Conservation (phyloP, 2,329 filamentous ascomycete genomes). For the Neonectria punicea region DNA sequence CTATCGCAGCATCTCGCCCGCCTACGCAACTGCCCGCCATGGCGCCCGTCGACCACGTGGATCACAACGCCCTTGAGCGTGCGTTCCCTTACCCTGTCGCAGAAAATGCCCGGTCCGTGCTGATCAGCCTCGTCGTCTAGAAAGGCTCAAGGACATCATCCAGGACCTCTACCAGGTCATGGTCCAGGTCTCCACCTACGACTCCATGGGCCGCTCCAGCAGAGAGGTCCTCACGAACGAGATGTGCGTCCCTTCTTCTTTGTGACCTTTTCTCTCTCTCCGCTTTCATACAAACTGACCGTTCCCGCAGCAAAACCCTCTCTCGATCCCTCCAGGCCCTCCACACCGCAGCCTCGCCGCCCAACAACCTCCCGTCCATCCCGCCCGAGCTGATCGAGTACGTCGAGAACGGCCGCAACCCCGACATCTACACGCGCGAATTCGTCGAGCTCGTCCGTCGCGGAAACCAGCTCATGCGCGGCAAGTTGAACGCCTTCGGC, state of each 20-base stretch:
- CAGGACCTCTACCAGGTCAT: slow-evolving; percentile 72
- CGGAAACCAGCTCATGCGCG: slow-evolving; percentile 73
- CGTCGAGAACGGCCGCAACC: slow-evolving; percentile 77
- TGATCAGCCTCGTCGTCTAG: slow-evolving; percentile 47
- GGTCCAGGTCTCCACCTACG: slow-evolving; percentile 71
- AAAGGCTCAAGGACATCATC: slow-evolving; percentile 70
- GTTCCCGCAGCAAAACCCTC: slow-evolving; percentile 50
- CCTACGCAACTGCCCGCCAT: slow-evolving; percentile 43
- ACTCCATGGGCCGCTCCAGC: slow-evolving; percentile 61
- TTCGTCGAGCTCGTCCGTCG: slow-evolving; percentile 76
- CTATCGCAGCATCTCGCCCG: background rate
- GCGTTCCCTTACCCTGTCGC: slow-evolving; percentile 15
- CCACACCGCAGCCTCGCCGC: slow-evolving; percentile 54
- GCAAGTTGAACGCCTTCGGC: slow-evolving; percentile 71
- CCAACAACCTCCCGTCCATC: slow-evolving; percentile 59
- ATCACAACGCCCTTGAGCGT: slow-evolving; percentile 55
- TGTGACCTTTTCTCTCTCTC: background rate
- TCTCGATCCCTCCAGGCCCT: slow-evolving; percentile 52
- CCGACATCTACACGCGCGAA: slow-evolving; percentile 79
- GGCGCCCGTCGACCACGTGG: slow-evolving; percentile 54
- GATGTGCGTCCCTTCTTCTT: slow-evolving; percentile 51
- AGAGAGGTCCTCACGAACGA: slow-evolving; percentile 66
- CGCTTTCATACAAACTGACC: background rate
- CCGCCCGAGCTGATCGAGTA: slow-evolving; percentile 74
- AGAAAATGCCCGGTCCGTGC: background rate